Conservation (phyloP, 495 filamentous ascomycete species). For the Talaromyces stipitatus region DNA sequence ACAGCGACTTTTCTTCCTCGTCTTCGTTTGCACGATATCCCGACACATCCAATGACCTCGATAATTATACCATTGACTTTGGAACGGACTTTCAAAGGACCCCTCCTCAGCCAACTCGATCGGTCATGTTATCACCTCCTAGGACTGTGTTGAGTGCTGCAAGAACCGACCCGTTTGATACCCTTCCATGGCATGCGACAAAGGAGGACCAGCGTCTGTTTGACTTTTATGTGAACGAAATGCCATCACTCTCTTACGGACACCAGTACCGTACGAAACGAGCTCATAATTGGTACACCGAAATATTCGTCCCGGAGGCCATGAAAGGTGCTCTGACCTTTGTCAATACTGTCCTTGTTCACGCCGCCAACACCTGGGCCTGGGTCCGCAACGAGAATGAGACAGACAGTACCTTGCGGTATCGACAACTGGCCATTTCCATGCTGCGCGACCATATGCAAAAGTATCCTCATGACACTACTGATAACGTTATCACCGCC, state of each 20-base stretch:
- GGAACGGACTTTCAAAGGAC: not conserved
- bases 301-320: conserved; percentile 28
- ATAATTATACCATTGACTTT: not conserved
- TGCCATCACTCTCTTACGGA: conserved; percentile 33
- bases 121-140: conserved; percentile 21
- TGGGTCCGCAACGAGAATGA: conserved; percentile 28
- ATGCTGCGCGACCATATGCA: conserved; percentile 26
- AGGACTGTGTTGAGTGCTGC: conserved; percentile 28
- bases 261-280: conserved; percentile 23
- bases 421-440: conserved; percentile 21
- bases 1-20: not conserved
- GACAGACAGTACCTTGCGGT: conserved; percentile 17
- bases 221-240: conserved; percentile 34
- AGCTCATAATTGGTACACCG: conserved; percentile 33
- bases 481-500: conserved; percentile 30
- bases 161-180: conserved; percentile 30
- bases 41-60: not conserved
- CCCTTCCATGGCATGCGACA: conserved; percentile 23
- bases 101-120: not conserved
- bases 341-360: conserved; percentile 29
- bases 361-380: conserved; percentile 31
- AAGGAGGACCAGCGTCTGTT: conserved; percentile 24
- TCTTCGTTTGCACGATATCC: not conserved
- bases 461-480: conserved; percentile 21
- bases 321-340: conserved; percentile 34